A percentile compares a stretch with the other conserved stretches of the same genome.
Evolutionary conservation across 2,329 filamentous ascomycete genomes (phyloP).

Genomic region (Pseudonectria foliicola): DNA sequence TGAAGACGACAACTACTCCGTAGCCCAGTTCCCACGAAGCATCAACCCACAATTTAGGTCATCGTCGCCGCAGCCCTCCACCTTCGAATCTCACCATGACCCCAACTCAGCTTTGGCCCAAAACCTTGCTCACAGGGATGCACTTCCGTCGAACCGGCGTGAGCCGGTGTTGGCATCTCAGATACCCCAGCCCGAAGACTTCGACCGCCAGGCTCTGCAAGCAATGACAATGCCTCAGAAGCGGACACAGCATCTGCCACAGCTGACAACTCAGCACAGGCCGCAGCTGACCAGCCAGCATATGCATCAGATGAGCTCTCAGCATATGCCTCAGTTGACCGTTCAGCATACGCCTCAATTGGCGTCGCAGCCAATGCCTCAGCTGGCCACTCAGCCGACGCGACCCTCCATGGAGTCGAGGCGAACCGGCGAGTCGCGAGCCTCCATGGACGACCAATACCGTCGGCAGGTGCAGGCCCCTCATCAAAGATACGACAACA

Average conservation of each 20-base stretch:
- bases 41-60: constrained; percentile 94
- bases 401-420: constrained; percentile 18
- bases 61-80: constrained; percentile 93
- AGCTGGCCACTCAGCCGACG: constrained; percentile 4
- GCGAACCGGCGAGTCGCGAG: neutral
- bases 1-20: constrained; percentile 84
- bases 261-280: no score
- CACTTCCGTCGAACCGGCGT: constrained; percentile 36
- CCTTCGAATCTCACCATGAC: constrained; percentile 86
- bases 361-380: constrained; percentile 7
- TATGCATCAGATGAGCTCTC: constrained; percentile 5
- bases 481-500: constrained; percentile 33
- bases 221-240: constrained; percentile 11
- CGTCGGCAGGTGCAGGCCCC: constrained; percentile 12
- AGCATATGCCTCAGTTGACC: constrained; percentile 4
- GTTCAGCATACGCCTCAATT: constrained; percentile 8
- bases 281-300: no score
- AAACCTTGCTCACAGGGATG: constrained; percentile 56
- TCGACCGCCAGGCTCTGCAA: constrained; percentile 4
- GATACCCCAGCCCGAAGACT: constrained; percentile 22
- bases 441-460: constrained; percentile 18
- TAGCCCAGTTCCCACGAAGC: constrained; percentile 89
- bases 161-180: constrained; percentile 48
- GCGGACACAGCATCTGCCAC: constrained; percentile 12
- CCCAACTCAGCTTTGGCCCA: constrained; percentile 66